phyloP scores from a whole-genome alignment of 768 basidiomycete species.

The Exidia glandulosa region DNA sequence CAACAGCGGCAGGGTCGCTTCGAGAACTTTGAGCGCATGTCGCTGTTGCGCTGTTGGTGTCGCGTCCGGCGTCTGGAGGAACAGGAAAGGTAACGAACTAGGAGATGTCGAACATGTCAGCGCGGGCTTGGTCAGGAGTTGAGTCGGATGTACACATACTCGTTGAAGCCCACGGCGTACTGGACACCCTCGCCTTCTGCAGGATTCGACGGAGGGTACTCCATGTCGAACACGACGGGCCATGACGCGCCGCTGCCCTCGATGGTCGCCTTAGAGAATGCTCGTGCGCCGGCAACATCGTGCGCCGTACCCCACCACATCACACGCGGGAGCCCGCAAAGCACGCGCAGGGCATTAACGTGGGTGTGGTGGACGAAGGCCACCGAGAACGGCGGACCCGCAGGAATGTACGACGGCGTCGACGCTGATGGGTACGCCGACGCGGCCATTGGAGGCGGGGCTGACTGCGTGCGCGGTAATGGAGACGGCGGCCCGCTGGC shows the following conservation, averaged over 20 bases:
- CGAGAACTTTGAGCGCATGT: constrained; percentile 55
- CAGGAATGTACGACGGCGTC: not conserved
- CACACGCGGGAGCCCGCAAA: constrained; percentile 11
- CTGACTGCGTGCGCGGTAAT: constrained; percentile 1
- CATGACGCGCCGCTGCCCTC: constrained; percentile 28
- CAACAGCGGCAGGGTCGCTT: constrained; percentile 40
- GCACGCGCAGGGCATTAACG: constrained; percentile 14
- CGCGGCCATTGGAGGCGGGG: not conserved
- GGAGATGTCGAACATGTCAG: constrained; percentile 8
- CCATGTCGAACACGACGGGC: constrained; percentile 32
- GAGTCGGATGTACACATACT: constrained; percentile 16
- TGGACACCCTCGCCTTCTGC: constrained; percentile 17
- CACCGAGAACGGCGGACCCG: constrained; percentile 5
- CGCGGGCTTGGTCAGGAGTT: not conserved
- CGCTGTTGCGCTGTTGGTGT: constrained; percentile 47
- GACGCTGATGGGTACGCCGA: not conserved
- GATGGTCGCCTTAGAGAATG: constrained; percentile 17
- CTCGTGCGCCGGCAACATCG: constrained; percentile 1
- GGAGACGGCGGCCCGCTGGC: constrained; percentile 3
- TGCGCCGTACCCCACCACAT: constrained; percentile 5
- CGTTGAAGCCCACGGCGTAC: constrained; percentile 20
- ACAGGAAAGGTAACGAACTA: constrained; percentile 46
- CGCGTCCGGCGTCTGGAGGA: constrained; percentile 32
- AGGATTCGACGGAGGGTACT: constrained; percentile 15
- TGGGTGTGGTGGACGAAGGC: constrained; percentile 16